These are phyloP conservation scores for Cryptomeria japonica DNA, from an alignment of 75 land plant species.

Conservation along the genomic window DNA sequence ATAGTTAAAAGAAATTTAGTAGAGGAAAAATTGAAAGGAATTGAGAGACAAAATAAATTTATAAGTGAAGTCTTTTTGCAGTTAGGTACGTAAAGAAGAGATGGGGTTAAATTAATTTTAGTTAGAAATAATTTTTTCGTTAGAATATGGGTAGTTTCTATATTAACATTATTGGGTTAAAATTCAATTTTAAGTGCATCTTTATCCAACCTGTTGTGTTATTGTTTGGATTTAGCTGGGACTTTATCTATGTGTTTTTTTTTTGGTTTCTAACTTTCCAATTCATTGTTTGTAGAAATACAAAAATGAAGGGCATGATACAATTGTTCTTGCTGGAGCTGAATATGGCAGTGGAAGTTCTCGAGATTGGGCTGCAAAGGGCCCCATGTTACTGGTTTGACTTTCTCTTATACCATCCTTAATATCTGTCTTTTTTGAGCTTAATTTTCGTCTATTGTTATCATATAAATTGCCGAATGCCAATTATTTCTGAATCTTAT, in stretches of 20 bases:
- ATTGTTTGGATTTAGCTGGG: not conserved
- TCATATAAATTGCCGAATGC: not conserved
- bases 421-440: not conserved
- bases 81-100: too few species aligned
- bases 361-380: slow-evolving; percentile 97
- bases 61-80: too few species aligned
- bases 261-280: not conserved
- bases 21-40: too few species aligned
- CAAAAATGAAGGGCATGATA: slow-evolving; percentile 69
- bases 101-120: too few species aligned
- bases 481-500: not conserved
- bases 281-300: slow-evolving; percentile 52
- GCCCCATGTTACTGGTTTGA: slow-evolving; percentile 83
- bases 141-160: too few species aligned
- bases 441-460: not conserved
- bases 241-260: not conserved
- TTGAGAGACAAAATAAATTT: too few species aligned
- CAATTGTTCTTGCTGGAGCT: slow-evolving; percentile 85
- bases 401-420: not conserved
- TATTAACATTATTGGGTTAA: too few species aligned
- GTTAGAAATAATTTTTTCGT: too few species aligned
- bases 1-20: too few species aligned
- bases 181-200: too few species aligned
- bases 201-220: not conserved
- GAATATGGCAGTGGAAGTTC: slow-evolving; percentile 98